Evolutionary conservation across 352 stramenopile species (phyloP).

Genomic region (Globisporangium uncinulatum): DNA sequence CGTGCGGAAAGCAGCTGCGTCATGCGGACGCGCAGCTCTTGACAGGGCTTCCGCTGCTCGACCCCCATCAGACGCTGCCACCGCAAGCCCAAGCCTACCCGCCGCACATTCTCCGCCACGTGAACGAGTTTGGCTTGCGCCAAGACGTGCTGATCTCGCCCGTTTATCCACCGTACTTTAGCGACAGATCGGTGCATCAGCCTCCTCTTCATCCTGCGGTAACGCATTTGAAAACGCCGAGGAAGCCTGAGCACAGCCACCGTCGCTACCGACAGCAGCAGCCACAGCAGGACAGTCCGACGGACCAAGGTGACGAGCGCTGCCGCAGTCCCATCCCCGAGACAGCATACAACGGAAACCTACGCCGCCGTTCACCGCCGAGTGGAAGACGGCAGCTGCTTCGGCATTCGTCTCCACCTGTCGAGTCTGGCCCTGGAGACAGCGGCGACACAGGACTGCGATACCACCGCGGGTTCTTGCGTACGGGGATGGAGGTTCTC

Average conservation of each 20-base stretch:
- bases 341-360: neutral
- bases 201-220: neutral
- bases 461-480: conserved; percentile 53
- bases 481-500: conserved; percentile 55
- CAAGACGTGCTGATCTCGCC: conserved; percentile 59
- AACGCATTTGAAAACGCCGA: neutral
- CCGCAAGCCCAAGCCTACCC: neutral
- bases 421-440: neutral
- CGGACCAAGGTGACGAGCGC: conserved; percentile 25
- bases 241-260: conserved; percentile 5
- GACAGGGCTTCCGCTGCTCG: conserved; percentile 4
- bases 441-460: conserved; percentile 14
- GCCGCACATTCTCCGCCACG: conserved; percentile 47
- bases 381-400: neutral
- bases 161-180: conserved; percentile 46
- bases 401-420: neutral
- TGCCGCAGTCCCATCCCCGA: conserved; percentile 6
- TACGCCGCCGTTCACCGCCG: conserved; percentile 3
- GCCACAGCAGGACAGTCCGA: conserved; percentile 8
- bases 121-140: conserved; percentile 59
- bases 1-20: conserved; percentile 3
- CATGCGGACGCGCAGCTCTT: neutral
- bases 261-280: conserved; percentile 9
- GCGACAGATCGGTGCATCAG: neutral
- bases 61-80: conserved; percentile 1